Evolutionary conservation across 352 stramenopile genomes (phyloP), one percentile per base, ranked within the genome.

Genomic region (Phytophthora nicotianae): DNA sequence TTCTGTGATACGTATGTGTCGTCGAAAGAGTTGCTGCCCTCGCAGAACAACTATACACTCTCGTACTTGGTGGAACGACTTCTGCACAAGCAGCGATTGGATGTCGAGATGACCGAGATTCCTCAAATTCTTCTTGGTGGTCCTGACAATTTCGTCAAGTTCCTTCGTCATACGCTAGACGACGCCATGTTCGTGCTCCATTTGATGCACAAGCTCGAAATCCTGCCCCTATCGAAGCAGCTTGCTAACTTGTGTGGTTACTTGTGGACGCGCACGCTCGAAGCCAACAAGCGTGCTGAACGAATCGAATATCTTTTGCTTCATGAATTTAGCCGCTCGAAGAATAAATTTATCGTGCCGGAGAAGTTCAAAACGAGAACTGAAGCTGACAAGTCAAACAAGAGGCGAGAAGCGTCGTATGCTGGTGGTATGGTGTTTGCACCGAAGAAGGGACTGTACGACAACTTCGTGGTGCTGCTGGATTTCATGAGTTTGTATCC

Each of bases 401-500:
- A 83, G 45, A 71, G 74, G 8, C 76, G 84, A 48, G 84, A 95
- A 55, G 91, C 96, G 5, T 97, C 96, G n/a, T 99, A 99, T 74
- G 91, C 90, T 20, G 98, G 98, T 75, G 98, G 98, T 71, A 95
- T 99, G 71, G 98, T 99, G 29, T 95, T 99, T 69, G 98, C 99
- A 42, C 98, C 98, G 2, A 99, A 99, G 83, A 98, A 98, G 68
- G 98, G 98, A 24, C 80, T 99, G 1, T 99, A 99, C 79, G 98
- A 99, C 83, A 98, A 98, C 49, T 99, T 98, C 73, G 98, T 99
- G 56, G 88, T 99, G 50, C 77, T 99, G 43, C 74, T 99, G 37
- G 98, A 99, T 91, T 99, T 99, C 80, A 99, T 99, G 86, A 99
- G 93, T 87, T 85, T 99, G 62, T 99, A 99, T 75, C 98, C 98